Base-by-base conservation (phyloP, 306 rosid genomes). In the Vicia sativa region DNA sequence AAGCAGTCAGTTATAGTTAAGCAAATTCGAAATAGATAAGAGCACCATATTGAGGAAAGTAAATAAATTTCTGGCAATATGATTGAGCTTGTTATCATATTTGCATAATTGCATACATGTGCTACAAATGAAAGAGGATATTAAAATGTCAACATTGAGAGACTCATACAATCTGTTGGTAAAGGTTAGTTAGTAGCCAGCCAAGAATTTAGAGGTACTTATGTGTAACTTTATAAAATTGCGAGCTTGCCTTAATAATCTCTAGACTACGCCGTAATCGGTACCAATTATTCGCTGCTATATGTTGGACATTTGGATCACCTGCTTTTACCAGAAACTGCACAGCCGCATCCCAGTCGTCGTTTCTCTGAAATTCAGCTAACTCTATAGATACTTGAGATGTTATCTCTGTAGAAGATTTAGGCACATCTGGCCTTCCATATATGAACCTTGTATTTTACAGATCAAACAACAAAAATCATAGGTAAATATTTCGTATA, bases 361-460 rank as follows among this genome's bases (percentile, higher is more conserved):
- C 85, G 38, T 67, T 74, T 75, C 78, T 86, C 65, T 85, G 90
- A 34, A 93, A 79, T 48, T 82, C 87, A 37, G 80, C 90, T 71
- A 86, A 81, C 77, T 88, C 95, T 4, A 73, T 56, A 78, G 45
- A 55, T 64, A 68, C 97, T 79, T 90, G 77, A 23, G 91, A 87
- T 70, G 86, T 58, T 29, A 79, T 77, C 70, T 88, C 87, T 46
- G 61, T 70, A 72, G 90, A 84, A 28, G 98, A 88, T 78, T 77
- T 87, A 56, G 97, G 98, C 35, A 93, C 98, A 59, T 90, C 89
- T 70, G 98, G 98, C 78, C 90, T 93, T 57, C 98, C 97, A 73
- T 93, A 93, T 39, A 85, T 80, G 73, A 80, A 84, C 98, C 97
- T 92, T 74, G 45, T 44, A 43, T 68, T 79, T 60, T 26, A 77